phyloP scores from a whole-genome alignment of 2,329 filamentous ascomycete genomes.

The Epichloe gansuensis region DNA sequence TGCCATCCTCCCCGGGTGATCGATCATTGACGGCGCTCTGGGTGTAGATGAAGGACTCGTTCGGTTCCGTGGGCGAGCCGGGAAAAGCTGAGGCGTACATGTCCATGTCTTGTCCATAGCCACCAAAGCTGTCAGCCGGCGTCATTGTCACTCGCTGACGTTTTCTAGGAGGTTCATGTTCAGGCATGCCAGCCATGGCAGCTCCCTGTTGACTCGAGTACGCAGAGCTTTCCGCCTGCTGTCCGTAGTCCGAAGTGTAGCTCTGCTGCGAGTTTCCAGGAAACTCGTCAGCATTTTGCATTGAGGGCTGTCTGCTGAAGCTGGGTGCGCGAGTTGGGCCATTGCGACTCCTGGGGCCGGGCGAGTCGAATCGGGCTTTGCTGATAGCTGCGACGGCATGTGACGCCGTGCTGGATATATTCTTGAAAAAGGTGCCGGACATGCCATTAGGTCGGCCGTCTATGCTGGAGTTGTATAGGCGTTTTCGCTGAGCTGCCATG shows the following conservation, averaged over 20 bases:
- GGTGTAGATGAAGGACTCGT: slow-evolving; percentile 64
- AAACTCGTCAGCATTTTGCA: slow-evolving; percentile 57
- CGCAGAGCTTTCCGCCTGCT: slow-evolving; percentile 51
- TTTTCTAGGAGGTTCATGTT: slow-evolving; percentile 71
- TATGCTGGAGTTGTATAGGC: slow-evolving; percentile 62
- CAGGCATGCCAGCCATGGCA: slow-evolving; percentile 30
- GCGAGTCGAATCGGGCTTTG: slow-evolving; percentile 89
- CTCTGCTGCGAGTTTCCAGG: slow-evolving; percentile 75
- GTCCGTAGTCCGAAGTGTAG: slow-evolving; percentile 63
- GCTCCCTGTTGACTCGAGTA: slow-evolving; percentile 51
- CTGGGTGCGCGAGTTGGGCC: slow-evolving; percentile 55
- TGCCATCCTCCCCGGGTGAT: slow-evolving; percentile 35
- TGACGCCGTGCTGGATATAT: slow-evolving; percentile 85
- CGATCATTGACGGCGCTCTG: slow-evolving; percentile 34
- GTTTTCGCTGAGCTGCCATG: slow-evolving; percentile 89
- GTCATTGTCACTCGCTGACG: slow-evolving; percentile 49
- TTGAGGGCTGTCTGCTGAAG: slow-evolving; percentile 59
- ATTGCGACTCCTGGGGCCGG: slow-evolving; percentile 54
- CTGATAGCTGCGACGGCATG: slow-evolving; percentile 92
- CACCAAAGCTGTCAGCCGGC: slow-evolving; percentile 46
- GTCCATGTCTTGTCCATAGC: slow-evolving; percentile 36
- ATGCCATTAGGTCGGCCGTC: slow-evolving; percentile 56
- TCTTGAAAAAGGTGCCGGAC: slow-evolving; percentile 90
- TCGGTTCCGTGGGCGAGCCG: slow-evolving; percentile 67
- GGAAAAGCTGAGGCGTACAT: slow-evolving; percentile 38